phyloP scores from a whole-genome alignment of 164 flowering plant genomes.

The Tinospora cordifolia region DNA sequence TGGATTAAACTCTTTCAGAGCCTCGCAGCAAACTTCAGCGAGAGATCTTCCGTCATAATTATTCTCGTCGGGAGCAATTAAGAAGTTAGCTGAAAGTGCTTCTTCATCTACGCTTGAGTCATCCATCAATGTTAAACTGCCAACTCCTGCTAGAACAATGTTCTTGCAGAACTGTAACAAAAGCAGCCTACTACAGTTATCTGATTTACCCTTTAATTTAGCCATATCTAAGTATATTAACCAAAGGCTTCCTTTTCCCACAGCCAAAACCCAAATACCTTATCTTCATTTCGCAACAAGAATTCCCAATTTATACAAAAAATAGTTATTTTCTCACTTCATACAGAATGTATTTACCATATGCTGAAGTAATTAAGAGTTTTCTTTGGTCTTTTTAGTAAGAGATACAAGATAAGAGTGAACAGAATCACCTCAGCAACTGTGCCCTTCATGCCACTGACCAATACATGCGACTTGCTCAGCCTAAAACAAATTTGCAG shows the following conservation, averaged over 20 bases:
- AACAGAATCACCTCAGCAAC: constrained; percentile 56
- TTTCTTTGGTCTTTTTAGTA: no score
- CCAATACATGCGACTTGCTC: constrained; percentile 79
- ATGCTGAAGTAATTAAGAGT: not conserved
- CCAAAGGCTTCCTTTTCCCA: not conserved
- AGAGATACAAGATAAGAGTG: not conserved
- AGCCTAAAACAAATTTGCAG: constrained; percentile 33
- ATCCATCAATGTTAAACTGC: constrained; percentile 84
- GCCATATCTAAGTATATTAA: no score
- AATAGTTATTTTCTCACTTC: no score
- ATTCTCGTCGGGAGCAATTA: constrained; percentile 59
- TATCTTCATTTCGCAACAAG: not conserved
- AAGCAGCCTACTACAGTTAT: not conserved
- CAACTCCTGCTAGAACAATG: constrained; percentile 89
- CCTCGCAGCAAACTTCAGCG: constrained; percentile 84
- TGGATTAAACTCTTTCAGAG: constrained; percentile 80
- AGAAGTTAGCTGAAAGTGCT: constrained; percentile 57
- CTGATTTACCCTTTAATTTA: no score
- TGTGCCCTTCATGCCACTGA: constrained; percentile 79
- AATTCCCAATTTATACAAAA: not conserved
- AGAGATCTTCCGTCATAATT: constrained; percentile 42
- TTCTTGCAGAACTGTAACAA: constrained; percentile 87
- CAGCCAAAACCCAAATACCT: not conserved
- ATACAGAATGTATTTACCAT: no score
- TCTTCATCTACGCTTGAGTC: constrained; percentile 63